Base-by-base conservation (phyloP, 2,329 filamentous ascomycete species). In the Aaosphaeria pasadenensis region DNA sequence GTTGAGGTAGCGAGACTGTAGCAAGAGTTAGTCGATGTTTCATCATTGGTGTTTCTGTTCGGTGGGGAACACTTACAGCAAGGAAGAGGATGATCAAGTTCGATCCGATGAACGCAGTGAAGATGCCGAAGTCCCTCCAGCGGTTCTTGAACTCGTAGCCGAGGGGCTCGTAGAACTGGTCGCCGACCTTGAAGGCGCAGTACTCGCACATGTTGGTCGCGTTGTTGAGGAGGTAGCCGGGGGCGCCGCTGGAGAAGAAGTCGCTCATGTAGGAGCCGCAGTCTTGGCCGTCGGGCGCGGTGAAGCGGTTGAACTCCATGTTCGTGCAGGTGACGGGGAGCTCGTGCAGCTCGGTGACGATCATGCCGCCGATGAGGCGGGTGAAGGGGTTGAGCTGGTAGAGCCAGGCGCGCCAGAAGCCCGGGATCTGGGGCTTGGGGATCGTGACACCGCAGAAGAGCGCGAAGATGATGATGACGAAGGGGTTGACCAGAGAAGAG, bases 391-490 rank as follows among this genome's bases (percentile, higher is more conserved):
- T 85, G 11, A 95, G 82, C 68, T 92, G 77, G 74, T 91, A 91
- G 6, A 94, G 77, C 89, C 88, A 94, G 1, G 80, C 77, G 32
- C 85, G 80, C 87, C 88, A 94, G 73, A 91, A 91, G 2, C 72
- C 74, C 1, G 88, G 86, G 72, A 95, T 95, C 68, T 88, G 84
- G 0, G 85, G 81, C 39, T 85, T 82, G 0, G 90, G 87, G 44
- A 95, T 88, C 0, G 88, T 87, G 52, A 95, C 90, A 69, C 90
- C 90, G 62, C 89, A 95, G 82, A 95, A 95, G 28, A 95, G 79
- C 1, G 87, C 81, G 63, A 95, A 92, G 49, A 86, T 84, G 66
- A 94, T 88, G 69, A 91, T 85, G 66, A 94, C 74, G 65, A 91
- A 88, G 0, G 91, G 90, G 59, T 95, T 91, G 55, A 89, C 80